These are phyloP conservation scores for Rhodotorula sp. DNA, from an alignment of 1,284 basidiomycete species.

Conservation along the genomic window DNA sequence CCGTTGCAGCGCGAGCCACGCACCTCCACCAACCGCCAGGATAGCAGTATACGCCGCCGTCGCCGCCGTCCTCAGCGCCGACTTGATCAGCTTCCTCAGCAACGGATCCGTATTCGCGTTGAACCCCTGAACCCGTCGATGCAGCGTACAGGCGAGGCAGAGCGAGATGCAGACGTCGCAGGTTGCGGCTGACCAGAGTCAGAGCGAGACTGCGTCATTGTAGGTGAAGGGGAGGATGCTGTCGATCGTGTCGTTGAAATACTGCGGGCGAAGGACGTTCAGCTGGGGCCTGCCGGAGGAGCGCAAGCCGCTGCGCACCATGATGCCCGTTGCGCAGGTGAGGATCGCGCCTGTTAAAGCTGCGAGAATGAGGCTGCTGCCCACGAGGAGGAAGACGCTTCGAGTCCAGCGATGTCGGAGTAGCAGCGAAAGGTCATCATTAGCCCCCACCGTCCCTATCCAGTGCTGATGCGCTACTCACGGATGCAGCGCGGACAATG, in stretches of 20 bases:
- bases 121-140: constrained; percentile 10
- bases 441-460: background rate
- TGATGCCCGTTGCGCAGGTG: background rate
- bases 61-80: constrained; percentile 12
- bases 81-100: constrained; percentile 8
- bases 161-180: constrained; percentile 15
- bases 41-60: constrained; percentile 17
- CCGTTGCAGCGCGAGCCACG: background rate
- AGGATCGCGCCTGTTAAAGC: constrained; percentile 7
- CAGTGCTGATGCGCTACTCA: background rate
- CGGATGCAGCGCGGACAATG: constrained; percentile 4
- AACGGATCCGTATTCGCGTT: constrained; percentile 14
- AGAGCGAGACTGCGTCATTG: constrained; percentile 1
- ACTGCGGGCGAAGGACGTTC: background rate
- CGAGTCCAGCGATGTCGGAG: background rate
- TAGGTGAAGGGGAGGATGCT: background rate
- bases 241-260: constrained; percentile 4
- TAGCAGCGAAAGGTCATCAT: background rate
- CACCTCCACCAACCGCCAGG: constrained; percentile 2
- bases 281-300: background rate
- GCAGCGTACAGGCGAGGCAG: constrained; percentile 9
- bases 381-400: background rate
- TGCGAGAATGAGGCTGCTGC: background rate
- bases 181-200: constrained; percentile 6
- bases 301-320: background rate